Conservation (phyloP, 1,284 basidiomycete genomes). For the Chalciporus piperatoides region DNA sequence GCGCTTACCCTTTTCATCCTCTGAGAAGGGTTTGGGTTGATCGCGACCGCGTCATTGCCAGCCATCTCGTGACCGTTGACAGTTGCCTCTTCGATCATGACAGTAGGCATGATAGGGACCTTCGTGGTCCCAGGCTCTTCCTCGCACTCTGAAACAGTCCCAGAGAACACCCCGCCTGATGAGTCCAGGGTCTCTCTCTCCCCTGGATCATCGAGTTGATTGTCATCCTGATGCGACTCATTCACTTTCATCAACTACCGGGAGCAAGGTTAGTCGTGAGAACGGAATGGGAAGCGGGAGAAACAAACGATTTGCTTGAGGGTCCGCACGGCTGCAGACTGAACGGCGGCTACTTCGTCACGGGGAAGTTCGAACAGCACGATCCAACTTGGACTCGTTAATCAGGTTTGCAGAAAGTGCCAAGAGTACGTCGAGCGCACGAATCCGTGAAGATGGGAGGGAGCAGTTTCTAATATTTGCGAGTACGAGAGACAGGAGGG, state of each 20-base stretch:
- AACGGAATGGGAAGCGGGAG: not conserved
- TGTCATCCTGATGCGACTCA: too few relatives aligned
- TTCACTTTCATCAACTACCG: constrained; percentile 77
- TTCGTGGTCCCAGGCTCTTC: constrained; percentile 6
- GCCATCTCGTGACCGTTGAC: constrained; percentile 43
- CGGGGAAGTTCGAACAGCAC: constrained; percentile 88
- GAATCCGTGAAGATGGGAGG: constrained; percentile 83
- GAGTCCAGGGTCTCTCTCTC: too few relatives aligned
- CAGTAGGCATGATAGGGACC: constrained; percentile 32
- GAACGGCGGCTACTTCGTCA: constrained; percentile 80
- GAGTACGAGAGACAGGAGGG: constrained; percentile 82
- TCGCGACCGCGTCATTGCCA: constrained; percentile 39
- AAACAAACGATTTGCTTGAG: constrained; percentile 80
- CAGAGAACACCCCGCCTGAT: too few relatives aligned
- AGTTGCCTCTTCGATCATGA: constrained; percentile 51
- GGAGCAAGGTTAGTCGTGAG: constrained; percentile 5
- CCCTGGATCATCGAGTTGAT: too few relatives aligned
- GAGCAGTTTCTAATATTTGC: constrained; percentile 89
- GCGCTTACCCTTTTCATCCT: constrained; percentile 44
- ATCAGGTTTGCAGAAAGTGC: constrained; percentile 81
- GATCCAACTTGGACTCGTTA: constrained; percentile 94
- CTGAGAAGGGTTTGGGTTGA: constrained; percentile 50
- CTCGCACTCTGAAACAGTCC: constrained; percentile 22
- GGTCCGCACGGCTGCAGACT: constrained; percentile 75
- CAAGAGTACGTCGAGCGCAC: constrained; percentile 84